Conservation (phyloP, 352 stramenopile genomes). For the Phytophthora hibernalis region DNA sequence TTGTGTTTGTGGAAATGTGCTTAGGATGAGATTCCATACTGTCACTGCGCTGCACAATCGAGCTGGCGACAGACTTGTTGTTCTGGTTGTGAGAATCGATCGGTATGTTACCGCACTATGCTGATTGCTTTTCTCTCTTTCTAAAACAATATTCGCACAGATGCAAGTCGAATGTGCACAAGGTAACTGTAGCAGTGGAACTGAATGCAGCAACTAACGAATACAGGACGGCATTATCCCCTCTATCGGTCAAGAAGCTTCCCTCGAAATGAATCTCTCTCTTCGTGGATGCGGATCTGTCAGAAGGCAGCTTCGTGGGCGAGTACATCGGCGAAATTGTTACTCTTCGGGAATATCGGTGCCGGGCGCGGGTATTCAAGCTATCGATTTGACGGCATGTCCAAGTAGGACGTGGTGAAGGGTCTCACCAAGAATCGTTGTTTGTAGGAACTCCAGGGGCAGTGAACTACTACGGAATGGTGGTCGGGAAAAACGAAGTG, state of each 20-base stretch:
- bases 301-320: slow-evolving; percentile 17
- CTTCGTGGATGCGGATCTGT: background rate
- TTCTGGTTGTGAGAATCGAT: background rate
- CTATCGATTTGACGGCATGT: background rate
- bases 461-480: slow-evolving; percentile 11
- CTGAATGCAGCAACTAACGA: slow-evolving; percentile 17
- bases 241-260: slow-evolving; percentile 5
- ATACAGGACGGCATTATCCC: slow-evolving; percentile 6
- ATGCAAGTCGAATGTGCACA: slow-evolving; percentile 19
- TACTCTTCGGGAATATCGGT: background rate
- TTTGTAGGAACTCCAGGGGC: too few species aligned
- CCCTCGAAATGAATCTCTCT: slow-evolving; percentile 11
- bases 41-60: too few species aligned
- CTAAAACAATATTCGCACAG: too few species aligned
- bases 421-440: too few species aligned
- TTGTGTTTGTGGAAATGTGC: too few species aligned
- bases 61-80: background rate
- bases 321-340: slow-evolving; percentile 16
- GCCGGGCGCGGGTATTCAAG: background rate
- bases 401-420: too few species aligned
- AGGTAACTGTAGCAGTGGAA: slow-evolving; percentile 1
- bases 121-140: too few species aligned
- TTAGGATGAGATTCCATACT: too few species aligned
- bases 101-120: background rate
- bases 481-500: background rate